phyloP scores from a whole-genome alignment of 1,139 yeast species.

The Zygosaccharomyces sapae region DNA sequence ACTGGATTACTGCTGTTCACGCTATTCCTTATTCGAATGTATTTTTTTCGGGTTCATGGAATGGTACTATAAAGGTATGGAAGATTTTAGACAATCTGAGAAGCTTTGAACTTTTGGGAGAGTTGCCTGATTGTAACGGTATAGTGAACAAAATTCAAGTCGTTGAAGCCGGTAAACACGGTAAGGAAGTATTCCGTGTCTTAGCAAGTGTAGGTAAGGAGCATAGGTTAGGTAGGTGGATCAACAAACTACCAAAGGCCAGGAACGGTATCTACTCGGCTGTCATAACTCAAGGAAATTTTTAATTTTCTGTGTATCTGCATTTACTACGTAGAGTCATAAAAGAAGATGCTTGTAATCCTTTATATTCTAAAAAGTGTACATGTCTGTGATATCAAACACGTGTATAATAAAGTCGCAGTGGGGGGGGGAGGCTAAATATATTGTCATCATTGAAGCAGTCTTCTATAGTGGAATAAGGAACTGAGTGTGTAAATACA shows the following conservation, averaged over 20 bases:
- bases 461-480: too few species aligned
- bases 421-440: too few species aligned
- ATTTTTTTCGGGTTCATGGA: slow-evolving; percentile 84
- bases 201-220: slow-evolving; percentile 74
- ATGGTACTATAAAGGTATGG: slow-evolving; percentile 76
- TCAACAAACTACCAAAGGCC: slow-evolving; percentile 41
- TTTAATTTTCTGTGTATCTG: slow-evolving; percentile 5
- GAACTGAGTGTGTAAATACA: too few species aligned
- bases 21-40: slow-evolving; percentile 89
- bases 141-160: slow-evolving; percentile 65
- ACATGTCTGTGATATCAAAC: too few species aligned
- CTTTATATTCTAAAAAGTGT: background rate
- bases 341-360: slow-evolving; percentile 2
- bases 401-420: too few species aligned
- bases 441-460: too few species aligned
- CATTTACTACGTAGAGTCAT: slow-evolving; percentile 5
- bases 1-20: slow-evolving; percentile 76
- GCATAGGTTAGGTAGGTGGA: slow-evolving; percentile 86
- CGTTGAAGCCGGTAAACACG: slow-evolving; percentile 52
- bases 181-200: slow-evolving; percentile 50
- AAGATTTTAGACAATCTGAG: slow-evolving; percentile 61
- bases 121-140: slow-evolving; percentile 60
- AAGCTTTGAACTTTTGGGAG: slow-evolving; percentile 52
- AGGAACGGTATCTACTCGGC: slow-evolving; percentile 51
- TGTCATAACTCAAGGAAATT: slow-evolving; percentile 36